A percentile compares a stretch with the other conserved stretches of the same genome.
phyloP scores from a whole-genome alignment of 257 asterid species.

The Solanum lycopersicoides region DNA sequence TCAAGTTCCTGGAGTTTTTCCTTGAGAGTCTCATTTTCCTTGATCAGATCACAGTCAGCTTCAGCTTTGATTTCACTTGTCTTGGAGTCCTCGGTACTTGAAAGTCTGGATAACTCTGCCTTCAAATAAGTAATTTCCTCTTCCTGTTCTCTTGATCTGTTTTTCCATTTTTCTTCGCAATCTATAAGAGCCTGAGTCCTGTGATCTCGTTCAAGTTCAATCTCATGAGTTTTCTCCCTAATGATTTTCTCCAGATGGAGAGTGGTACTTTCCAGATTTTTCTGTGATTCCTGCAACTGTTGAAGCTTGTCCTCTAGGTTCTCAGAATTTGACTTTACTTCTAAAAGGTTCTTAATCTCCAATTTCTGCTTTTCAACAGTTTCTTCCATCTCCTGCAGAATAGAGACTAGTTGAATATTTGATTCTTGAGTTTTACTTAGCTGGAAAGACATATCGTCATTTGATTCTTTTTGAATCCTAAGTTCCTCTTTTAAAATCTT shows the following conservation, averaged over 20 bases:
- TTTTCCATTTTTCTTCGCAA: conserved; percentile 13
- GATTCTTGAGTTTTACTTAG: conserved; percentile 40
- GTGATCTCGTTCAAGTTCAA: conserved; percentile 18
- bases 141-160: conserved; percentile 9
- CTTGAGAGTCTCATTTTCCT: conserved; percentile 12
- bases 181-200: conserved; percentile 16
- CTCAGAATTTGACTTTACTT: background rate
- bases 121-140: conserved; percentile 7
- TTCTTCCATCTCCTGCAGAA: conserved; percentile 48
- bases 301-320: conserved; percentile 7
- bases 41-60: background rate
- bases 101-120: conserved; percentile 13
- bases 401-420: conserved; percentile 26
- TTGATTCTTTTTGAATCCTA: conserved; percentile 23
- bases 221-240: conserved; percentile 14
- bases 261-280: background rate
- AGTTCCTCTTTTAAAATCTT: conserved; percentile 25
- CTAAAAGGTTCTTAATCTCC: conserved; percentile 18
- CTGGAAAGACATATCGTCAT: conserved; percentile 12
- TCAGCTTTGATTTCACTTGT: background rate
- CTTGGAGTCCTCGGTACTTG: background rate
- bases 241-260: conserved; percentile 13
- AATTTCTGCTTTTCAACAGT: conserved; percentile 25
- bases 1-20: conserved; percentile 20
- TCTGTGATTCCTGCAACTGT: conserved; percentile 9